phyloP scores from a whole-genome alignment of 495 filamentous ascomycete genomes.

The Bacidia rubella region DNA sequence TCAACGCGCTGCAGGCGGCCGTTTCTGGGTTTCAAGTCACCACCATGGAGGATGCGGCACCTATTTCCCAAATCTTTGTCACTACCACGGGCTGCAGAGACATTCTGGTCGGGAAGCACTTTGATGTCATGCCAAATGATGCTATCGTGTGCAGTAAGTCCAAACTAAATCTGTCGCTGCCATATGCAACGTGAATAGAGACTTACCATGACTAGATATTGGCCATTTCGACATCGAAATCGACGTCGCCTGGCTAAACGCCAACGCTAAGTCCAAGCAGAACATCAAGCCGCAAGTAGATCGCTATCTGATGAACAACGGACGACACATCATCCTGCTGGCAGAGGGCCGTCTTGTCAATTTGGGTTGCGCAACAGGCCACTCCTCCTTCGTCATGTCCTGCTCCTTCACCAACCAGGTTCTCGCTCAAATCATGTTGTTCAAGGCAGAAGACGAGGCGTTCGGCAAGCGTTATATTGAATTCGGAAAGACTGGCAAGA shows the following conservation, averaged over 20 bases:
- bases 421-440: conserved; percentile 96
- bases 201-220: conserved; percentile 50
- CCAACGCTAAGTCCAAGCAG: conserved; percentile 77
- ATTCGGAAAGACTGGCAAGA: conserved; percentile 85
- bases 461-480: conserved; percentile 92
- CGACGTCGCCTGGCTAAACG: conserved; percentile 98
- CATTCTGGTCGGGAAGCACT: conserved; percentile 84
- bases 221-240: conserved; percentile 99
- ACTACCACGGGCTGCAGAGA: conserved; percentile 99
- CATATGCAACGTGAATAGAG: background rate
- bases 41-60: conserved; percentile 92
- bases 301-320: conserved; percentile 86
- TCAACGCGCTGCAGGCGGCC: conserved; percentile 98
- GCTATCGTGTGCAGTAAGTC: conserved; percentile 97
- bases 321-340: conserved; percentile 93
- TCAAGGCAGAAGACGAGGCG: conserved; percentile 74
- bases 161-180: no score
- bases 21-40: conserved; percentile 93
- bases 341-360: conserved; percentile 98
- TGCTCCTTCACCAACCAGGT: conserved; percentile 99
- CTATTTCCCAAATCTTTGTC: conserved; percentile 91
- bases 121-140: conserved; percentile 94
- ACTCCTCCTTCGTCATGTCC: conserved; percentile 99
- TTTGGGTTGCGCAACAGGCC: conserved; percentile 94
- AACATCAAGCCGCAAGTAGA: conserved; percentile 99